Base-by-base conservation (phyloP, 768 basidiomycete species). In the Lanmaoa pseudosensibilis region DNA sequence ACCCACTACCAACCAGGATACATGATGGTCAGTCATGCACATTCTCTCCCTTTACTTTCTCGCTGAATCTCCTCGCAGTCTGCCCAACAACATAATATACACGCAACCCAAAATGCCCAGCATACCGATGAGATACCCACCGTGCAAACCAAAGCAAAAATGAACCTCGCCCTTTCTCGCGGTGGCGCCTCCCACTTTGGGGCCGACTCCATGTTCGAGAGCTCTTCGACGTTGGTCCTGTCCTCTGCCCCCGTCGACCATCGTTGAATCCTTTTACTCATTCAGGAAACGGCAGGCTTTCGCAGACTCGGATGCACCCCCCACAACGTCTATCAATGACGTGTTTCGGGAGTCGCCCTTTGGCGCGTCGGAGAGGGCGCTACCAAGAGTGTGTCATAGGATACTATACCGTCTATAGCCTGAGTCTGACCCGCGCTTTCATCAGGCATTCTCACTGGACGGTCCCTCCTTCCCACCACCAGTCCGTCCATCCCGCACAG, bases 171-270 rank as follows among this genome's bases (percentile, higher is more conserved):
- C 7, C 75, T 90, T 18, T 78, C 86, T 19, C 79, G 86, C 53
- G 81, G 84, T 13, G 77, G 84, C 21, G 78, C 84, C 2, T 80
- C 84, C 18, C 87, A 90, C 57, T 91, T 90, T 73, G 90, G 90
- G 2, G 84, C 88, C 75, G 88, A 90, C 58, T 90, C 90, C 21
- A 90, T 92, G 90, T 91, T 92, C 61, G 83, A 90, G 69, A 89
- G 83, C 60, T 78, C 85, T 39, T 57, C 64, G 12, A 62, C 72
- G 71, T 65, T 18, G 4, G 52, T 65, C 43, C 49, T 9, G 18
- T 66, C 16, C 18, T 45, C 45, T 25, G 27, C 4, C 15, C 16
- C 9, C 44, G 0, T 40, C 34, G 41, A 52, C 54, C 49, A 41
- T 32, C 57, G 36, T 23, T 65, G 33, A 58, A 6, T 55, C 41